Evolutionary conservation across 257 asterid species (phyloP).

Genomic region (Euphrasia confusa): DNA sequence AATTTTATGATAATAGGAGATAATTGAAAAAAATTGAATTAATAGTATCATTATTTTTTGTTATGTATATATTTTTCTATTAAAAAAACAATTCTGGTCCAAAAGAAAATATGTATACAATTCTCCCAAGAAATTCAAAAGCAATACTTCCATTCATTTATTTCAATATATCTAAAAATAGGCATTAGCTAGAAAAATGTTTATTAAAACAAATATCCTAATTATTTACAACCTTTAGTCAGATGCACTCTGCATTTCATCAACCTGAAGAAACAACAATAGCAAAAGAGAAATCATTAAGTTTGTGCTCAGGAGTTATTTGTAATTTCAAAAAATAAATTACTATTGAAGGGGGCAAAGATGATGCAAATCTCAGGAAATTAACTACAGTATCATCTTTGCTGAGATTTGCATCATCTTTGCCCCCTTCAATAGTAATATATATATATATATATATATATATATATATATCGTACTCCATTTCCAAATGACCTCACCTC

Average conservation of each 20-base stretch:
- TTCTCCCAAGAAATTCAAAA: not conserved
- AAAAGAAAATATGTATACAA: not conserved
- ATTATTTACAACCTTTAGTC: not conserved
- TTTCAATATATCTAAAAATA: not conserved
- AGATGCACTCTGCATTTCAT: not conserved
- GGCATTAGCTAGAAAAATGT: not conserved
- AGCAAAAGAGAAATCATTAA: not conserved
- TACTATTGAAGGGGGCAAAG: no score
- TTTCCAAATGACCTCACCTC: not conserved
- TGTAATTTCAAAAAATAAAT: not conserved
- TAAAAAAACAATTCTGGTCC: not conserved
- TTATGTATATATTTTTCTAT: no score
- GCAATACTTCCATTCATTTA: not conserved
- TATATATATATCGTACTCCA: not conserved
- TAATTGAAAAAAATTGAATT: no score
- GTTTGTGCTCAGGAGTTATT: not conserved
- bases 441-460: no score
- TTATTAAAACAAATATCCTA: not conserved
- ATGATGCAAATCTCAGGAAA: no score
- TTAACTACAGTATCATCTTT: no score
- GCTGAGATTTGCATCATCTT: no score
- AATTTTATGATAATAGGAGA: no score
- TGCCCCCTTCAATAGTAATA: no score
- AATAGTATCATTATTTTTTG: no score
- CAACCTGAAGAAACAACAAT: not conserved